Base-by-base conservation (phyloP, 495 filamentous ascomycete genomes). In the Oidiodendron maius region DNA sequence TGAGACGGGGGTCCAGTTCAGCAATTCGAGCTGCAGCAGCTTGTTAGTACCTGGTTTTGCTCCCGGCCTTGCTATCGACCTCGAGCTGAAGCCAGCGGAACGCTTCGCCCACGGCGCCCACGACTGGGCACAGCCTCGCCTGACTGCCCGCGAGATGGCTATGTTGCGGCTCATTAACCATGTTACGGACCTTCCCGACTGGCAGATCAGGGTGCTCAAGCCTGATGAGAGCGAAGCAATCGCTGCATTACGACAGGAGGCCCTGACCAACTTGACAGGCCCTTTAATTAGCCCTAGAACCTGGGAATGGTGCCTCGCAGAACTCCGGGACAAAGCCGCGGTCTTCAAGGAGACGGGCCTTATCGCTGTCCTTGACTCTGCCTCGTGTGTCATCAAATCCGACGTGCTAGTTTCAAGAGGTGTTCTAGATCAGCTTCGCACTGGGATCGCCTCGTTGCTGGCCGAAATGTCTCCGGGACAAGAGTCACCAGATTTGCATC, bases 191-290 rank as follows among this genome's bases (percentile, higher is more conserved):
- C 74, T 73, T 47, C 62, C 64, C 6, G 62, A 69, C 20, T 82
- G 74, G 78, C 66, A 75, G 44, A 57, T 60, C 12, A 76, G 80
- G 46, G 67, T 80, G 48, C 75, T 74, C 34, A 64, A 81, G 50
- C 64, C 73, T 3, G 34, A 44, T 4, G n/a, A n/a, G n/a, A n/a
- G n/a, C n/a, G 34, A 44, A 4, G 66, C 65, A 24, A 50, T 68
- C 9, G 52, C 56, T 9, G 52, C 46, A 4, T 69, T 64, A 64
- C 55, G 59, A 17, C n/a, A 53, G 12, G 66, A 71, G 35, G 61
- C 63, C 24, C 5, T 30, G 26, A 50, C 56, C 16, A n/a, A n/a
- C n/a, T n/a, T n/a, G n/a, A 49, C 38, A 6, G 32, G 47, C 26
- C 47, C 39, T 46, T 5, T 45, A 5, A 35, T 43, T 9, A 44